A percentile compares a stretch with the other conserved stretches of the same genome.
These are phyloP conservation scores for Bondarzewia mesenterica DNA, from an alignment of 1,284 basidiomycete genomes.

Conservation along the genomic window DNA sequence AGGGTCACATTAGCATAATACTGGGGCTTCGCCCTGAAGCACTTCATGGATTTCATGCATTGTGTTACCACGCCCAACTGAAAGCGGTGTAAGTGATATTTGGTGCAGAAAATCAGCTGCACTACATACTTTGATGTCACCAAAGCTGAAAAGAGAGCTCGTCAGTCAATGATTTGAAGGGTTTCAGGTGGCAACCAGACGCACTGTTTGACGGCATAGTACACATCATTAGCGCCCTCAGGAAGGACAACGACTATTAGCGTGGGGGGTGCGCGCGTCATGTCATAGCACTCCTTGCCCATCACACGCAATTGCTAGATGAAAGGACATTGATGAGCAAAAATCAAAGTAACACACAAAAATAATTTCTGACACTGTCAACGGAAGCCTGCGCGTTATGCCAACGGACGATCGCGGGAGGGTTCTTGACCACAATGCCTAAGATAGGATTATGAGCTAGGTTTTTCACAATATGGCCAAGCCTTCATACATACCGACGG, in stretches of 20 bases:
- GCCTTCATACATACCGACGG: conserved; percentile 46
- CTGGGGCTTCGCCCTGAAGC: conserved; percentile 54
- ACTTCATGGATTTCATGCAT: conserved; percentile 60
- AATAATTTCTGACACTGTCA: conserved; percentile 30
- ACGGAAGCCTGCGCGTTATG: conserved; percentile 48
- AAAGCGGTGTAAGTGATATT: conserved; percentile 18
- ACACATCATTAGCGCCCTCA: conserved; percentile 65
- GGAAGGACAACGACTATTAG: conserved; percentile 66
- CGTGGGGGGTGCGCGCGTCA: conserved; percentile 35
- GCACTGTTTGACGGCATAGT: conserved; percentile 68
- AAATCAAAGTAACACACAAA: background rate
- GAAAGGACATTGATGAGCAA: background rate
- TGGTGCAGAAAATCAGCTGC: too few relatives aligned
- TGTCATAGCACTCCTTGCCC: conserved; percentile 35
- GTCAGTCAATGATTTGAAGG: conserved; percentile 4
- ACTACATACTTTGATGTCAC: conserved; percentile 59
- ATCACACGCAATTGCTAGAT: conserved; percentile 38
- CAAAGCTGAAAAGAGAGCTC: conserved; percentile 40
- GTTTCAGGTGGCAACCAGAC: conserved; percentile 15
- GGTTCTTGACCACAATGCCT: conserved; percentile 45
- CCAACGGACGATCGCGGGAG: conserved; percentile 36
- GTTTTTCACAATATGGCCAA: too few relatives aligned
- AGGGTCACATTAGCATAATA: conserved; percentile 73
- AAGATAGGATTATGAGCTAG: too few relatives aligned
- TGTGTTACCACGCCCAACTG: conserved; percentile 68